phyloP scores from a whole-genome alignment of 352 stramenopile genomes.

The Thraustotheca clavata region DNA sequence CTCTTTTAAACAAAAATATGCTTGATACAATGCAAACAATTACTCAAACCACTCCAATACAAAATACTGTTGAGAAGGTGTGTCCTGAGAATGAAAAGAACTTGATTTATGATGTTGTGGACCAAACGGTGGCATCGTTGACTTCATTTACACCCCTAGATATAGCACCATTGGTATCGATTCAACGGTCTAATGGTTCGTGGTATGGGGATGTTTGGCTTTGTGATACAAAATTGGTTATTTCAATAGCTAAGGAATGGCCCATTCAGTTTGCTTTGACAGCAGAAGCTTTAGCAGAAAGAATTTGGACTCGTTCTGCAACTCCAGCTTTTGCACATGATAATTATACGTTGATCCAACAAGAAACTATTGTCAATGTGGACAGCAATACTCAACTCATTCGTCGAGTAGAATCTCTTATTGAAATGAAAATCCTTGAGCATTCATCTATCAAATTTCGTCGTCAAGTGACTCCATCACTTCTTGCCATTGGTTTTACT shows the following conservation, averaged over 20 bases:
- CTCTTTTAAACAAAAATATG: slow-evolving; percentile 5
- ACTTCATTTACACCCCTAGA: neutral
- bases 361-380: neutral
- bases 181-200: neutral
- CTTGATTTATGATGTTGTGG: no score
- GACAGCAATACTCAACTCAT: neutral
- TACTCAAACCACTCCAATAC: no score
- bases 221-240: neutral
- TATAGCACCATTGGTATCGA: neutral
- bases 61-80: no score
- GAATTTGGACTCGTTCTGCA: slow-evolving; percentile 3
- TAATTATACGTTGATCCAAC: neutral
- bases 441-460: neutral
- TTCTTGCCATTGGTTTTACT: neutral
- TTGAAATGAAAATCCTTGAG: slow-evolving; percentile 17
- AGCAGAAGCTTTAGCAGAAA: neutral
- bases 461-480: neutral
- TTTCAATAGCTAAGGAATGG: slow-evolving; percentile 3
- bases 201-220: slow-evolving; percentile 13
- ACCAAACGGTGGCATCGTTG: neutral
- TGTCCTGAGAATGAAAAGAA: no score
- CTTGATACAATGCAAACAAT: slow-evolving; percentile 14
- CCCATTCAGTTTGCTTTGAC: neutral
- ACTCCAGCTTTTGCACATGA: neutral
- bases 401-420: slow-evolving; percentile 2